These are phyloP conservation scores for Angomonas desouzai DNA, from an alignment of 208 protist genomes.

Conservation along the genomic window DNA sequence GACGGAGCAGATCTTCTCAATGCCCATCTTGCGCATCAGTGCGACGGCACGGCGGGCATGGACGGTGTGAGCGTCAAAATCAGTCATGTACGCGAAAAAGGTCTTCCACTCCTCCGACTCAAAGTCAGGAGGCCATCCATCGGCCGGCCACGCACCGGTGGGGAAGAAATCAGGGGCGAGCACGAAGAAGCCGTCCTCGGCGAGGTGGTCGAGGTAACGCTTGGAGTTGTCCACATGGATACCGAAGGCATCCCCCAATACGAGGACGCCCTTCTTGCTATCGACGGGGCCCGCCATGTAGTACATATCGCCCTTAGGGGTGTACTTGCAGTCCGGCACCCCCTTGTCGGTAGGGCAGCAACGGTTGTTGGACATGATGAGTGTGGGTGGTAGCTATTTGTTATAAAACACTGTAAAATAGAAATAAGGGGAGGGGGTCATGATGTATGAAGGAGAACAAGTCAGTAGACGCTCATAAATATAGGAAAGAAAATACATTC, in stretches of 20 bases:
- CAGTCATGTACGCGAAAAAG: slow-evolving; percentile 18
- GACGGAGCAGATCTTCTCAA: slow-evolving; percentile 30
- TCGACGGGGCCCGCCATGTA: slow-evolving; percentile 40
- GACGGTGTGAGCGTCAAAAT: slow-evolving; percentile 22
- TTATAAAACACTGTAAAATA: no score
- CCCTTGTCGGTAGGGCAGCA: slow-evolving; percentile 48
- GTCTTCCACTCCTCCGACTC: slow-evolving; percentile 27
- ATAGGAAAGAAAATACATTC: no score
- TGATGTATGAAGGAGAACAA: no score
- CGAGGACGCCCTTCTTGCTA: slow-evolving; percentile 36
- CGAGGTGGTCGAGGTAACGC: slow-evolving; percentile 38
- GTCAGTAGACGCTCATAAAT: no score
- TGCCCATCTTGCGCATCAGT: slow-evolving; percentile 37
- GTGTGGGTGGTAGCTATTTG: no score
- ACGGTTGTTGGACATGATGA: slow-evolving; percentile 2
- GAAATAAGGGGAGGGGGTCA: no score
- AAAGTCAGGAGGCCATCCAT: slow-evolving; percentile 33
- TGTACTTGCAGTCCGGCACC: slow-evolving; percentile 15
- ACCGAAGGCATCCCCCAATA: slow-evolving; percentile 62
- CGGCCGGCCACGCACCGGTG: slow-evolving; percentile 25
- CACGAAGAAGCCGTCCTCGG: slow-evolving; percentile 39
- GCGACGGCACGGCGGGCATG: slow-evolving; percentile 25
- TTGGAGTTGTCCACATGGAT: slow-evolving; percentile 35
- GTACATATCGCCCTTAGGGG: slow-evolving; percentile 23
- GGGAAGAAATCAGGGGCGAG: slow-evolving; percentile 63